Conservation (phyloP, 345 rosid species). For the Durio zibethinus region DNA sequence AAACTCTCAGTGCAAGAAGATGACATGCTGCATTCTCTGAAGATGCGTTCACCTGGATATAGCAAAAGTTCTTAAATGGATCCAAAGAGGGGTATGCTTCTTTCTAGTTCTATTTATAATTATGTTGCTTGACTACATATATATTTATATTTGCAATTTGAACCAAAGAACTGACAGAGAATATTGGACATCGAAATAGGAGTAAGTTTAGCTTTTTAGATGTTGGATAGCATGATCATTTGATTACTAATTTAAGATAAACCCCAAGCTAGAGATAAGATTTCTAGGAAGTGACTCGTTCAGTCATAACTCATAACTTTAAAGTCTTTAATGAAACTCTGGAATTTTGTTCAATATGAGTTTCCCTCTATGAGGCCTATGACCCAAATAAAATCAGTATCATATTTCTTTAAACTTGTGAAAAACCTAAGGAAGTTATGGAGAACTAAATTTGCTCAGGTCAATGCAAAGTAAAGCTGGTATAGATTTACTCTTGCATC, state of each 20-base stretch:
- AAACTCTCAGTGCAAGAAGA: conserved; percentile 84
- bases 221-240: not conserved
- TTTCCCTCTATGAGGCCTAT: not conserved
- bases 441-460: not conserved
- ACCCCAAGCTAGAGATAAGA: not conserved
- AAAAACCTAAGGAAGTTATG: not conserved
- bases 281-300: not conserved
- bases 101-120: not conserved
- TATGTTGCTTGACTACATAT: conserved; percentile 2
- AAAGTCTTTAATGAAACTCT: not conserved
- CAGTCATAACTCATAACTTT: not conserved
- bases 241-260: not conserved
- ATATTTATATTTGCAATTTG: not conserved
- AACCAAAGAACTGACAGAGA: not conserved
- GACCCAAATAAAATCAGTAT: not conserved
- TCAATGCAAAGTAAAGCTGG: not conserved
- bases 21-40: conserved; percentile 86
- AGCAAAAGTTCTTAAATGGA: conserved; percentile 77
- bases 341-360: not conserved
- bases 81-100: conserved; percentile 77
- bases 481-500: not conserved
- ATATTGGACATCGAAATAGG: not conserved
- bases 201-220: not conserved
- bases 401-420: not conserved
- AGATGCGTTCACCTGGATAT: conserved; percentile 86